Evolutionary conservation across 2,329 filamentous ascomycete species (phyloP).

Genomic region (Sporothrix euskadiensis): DNA sequence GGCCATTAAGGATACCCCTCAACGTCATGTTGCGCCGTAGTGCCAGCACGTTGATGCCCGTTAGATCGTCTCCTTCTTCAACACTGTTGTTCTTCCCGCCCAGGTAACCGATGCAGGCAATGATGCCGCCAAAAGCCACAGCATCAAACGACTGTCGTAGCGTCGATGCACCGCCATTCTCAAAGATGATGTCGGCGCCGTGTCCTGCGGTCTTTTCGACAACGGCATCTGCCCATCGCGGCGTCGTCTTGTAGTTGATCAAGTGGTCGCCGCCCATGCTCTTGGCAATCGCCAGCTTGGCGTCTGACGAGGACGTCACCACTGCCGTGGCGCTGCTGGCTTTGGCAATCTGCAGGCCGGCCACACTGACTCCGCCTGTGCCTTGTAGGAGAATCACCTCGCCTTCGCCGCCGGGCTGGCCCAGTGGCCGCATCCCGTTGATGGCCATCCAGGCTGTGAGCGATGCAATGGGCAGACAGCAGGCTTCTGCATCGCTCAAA

Average conservation of each 20-base stretch:
- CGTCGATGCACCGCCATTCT: slow-evolving; percentile 55
- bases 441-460: slow-evolving; percentile 67
- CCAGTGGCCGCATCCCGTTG: slow-evolving; percentile 59
- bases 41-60: slow-evolving; percentile 62
- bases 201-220: slow-evolving; percentile 46
- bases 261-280: slow-evolving; percentile 53
- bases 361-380: slow-evolving; percentile 55
- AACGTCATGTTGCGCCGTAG: slow-evolving; percentile 49
- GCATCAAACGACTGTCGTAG: slow-evolving; percentile 54
- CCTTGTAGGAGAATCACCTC: slow-evolving; percentile 55
- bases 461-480: slow-evolving; percentile 60
- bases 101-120: slow-evolving; percentile 54
- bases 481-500: slow-evolving; percentile 59
- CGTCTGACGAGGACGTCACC: slow-evolving; percentile 57
- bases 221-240: slow-evolving; percentile 53
- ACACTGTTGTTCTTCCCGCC: slow-evolving; percentile 56
- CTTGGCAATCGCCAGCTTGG: slow-evolving; percentile 50
- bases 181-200: slow-evolving; percentile 58
- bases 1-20: slow-evolving; percentile 62
- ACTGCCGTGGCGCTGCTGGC: slow-evolving; percentile 54
- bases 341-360: slow-evolving; percentile 56
- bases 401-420: slow-evolving; percentile 37
- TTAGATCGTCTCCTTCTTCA: slow-evolving; percentile 45
- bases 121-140: slow-evolving; percentile 56
- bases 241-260: slow-evolving; percentile 57